Evolutionary conservation across 345 rosid genomes (phyloP).

Genomic region (Gossypium bickii): DNA sequence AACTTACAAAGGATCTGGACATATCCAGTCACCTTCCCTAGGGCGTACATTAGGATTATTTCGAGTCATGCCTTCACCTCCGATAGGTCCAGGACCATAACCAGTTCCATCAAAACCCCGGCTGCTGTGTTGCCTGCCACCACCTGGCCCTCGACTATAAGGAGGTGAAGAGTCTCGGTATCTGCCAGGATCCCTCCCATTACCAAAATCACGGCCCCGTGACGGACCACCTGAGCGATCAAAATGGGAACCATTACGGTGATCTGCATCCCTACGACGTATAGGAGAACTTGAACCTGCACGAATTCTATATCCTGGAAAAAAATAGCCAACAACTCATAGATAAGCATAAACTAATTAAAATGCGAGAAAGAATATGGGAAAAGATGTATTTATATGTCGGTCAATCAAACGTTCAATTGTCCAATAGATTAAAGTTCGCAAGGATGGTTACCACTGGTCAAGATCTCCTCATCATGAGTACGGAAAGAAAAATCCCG

Average conservation of each 20-base stretch:
- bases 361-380: slow-evolving; percentile 14
- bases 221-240: slow-evolving; percentile 48
- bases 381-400: slow-evolving; percentile 17
- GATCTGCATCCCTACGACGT: slow-evolving; percentile 54
- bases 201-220: slow-evolving; percentile 48
- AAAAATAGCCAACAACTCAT: slow-evolving; percentile 25
- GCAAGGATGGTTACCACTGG: slow-evolving; percentile 28
- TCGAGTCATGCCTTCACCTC: slow-evolving; percentile 45
- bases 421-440: slow-evolving; percentile 26
- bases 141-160: slow-evolving; percentile 55
- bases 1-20: slow-evolving; percentile 64
- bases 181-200: slow-evolving; percentile 65
- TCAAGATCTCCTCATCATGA: slow-evolving; percentile 25
- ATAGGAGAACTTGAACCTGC: slow-evolving; percentile 78
- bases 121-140: slow-evolving; percentile 48
- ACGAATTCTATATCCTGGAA: slow-evolving; percentile 72
- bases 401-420: slow-evolving; percentile 24
- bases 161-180: slow-evolving; percentile 65
- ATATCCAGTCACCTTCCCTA: slow-evolving; percentile 92
- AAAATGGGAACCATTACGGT: slow-evolving; percentile 49
- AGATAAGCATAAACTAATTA: slow-evolving; percentile 27
- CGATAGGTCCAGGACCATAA: slow-evolving; percentile 47
- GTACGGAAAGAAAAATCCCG: slow-evolving; percentile 25
- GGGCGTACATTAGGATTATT: slow-evolving; percentile 76
- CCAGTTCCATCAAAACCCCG: slow-evolving; percentile 68